A percentile compares a stretch with the other conserved stretches of the same genome.
phyloP scores from a whole-genome alignment of 2,329 filamentous ascomycete species.

The Calonectria hawksworthii region DNA sequence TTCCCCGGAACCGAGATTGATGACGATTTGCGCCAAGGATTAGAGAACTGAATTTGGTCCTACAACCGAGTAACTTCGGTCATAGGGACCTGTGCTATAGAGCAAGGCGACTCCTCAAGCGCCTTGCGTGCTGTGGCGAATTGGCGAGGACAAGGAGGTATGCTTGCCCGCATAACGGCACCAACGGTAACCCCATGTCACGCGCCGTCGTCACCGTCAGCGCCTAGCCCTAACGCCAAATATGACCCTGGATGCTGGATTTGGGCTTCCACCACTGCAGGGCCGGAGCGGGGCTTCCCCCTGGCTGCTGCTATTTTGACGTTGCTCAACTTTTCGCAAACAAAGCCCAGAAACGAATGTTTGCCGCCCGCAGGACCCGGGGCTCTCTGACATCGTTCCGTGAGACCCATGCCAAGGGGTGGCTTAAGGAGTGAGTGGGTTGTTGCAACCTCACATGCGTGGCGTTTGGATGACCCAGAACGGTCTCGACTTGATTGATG shows the following conservation, averaged over 20 bases:
- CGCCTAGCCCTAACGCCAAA: conserved; percentile 22
- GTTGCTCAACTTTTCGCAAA: conserved; percentile 1
- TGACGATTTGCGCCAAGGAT: conserved; percentile 24
- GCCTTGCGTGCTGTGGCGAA: conserved; percentile 1
- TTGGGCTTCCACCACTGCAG: conserved; percentile 14
- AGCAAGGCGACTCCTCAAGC: not conserved
- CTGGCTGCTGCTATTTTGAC: conserved; percentile 3
- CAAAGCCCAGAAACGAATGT: conserved; percentile 16
- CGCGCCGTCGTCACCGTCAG: conserved; percentile 27
- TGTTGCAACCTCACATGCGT: conserved; percentile 14
- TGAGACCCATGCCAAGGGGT: conserved; percentile 14
- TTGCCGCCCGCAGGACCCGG: conserved; percentile 6
- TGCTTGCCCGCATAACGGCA: conserved; percentile 18
- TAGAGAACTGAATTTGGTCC: conserved; percentile 32
- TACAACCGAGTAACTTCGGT: conserved; percentile 27
- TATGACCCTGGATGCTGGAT: conserved; percentile 15
- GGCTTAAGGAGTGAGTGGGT: conserved; percentile 19
- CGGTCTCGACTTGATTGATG: conserved; percentile 11
- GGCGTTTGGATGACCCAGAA: conserved; percentile 20
- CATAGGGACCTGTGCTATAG: conserved; percentile 29
- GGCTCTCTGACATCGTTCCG: conserved; percentile 2
- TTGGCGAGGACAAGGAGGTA: conserved; percentile 12
- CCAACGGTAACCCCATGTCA: conserved; percentile 27
- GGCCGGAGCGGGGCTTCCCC: conserved; percentile 23
- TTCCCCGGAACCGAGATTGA: conserved; percentile 27